Conservation (phyloP, 306 rosid species). For the Cotoneaster glaucophyllus region DNA sequence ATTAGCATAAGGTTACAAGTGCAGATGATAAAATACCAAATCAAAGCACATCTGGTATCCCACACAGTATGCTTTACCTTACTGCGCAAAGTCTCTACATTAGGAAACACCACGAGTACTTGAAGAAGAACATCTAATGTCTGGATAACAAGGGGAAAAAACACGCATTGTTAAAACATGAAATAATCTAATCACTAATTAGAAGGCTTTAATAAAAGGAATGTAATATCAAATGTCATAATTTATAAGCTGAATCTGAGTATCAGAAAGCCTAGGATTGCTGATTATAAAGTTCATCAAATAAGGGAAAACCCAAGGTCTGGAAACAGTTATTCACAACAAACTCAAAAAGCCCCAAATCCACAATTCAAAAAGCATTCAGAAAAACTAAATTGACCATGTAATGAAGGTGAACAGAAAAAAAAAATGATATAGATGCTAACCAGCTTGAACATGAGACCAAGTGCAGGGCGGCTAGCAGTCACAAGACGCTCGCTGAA, state of each 20-base stretch:
- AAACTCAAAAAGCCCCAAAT: background rate
- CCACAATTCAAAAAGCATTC: background rate
- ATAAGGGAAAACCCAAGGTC: background rate
- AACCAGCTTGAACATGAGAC: slow-evolving; percentile 97
- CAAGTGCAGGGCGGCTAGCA: slow-evolving; percentile 89
- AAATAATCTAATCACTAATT: background rate
- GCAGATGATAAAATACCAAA: slow-evolving; percentile 5
- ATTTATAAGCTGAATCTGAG: background rate
- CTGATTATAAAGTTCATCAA: background rate
- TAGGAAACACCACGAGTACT: slow-evolving; percentile 79
- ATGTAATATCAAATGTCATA: background rate
- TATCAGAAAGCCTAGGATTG: background rate
- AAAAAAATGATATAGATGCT: slow-evolving; percentile 7
- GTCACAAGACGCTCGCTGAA: slow-evolving; percentile 96
- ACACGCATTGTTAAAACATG: background rate
- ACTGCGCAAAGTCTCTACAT: slow-evolving; percentile 61
- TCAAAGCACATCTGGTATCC: background rate
- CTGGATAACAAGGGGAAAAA: slow-evolving; percentile 25
- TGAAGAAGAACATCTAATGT: slow-evolving; percentile 91
- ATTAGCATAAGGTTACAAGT: slow-evolving; percentile 18
- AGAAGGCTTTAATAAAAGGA: background rate
- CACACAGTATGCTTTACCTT: slow-evolving; percentile 42
- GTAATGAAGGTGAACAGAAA: background rate
- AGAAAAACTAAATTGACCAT: background rate
- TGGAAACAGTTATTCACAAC: background rate